Conservation (phyloP, 2,329 filamentous ascomycete genomes). For the Ustilaginoidea virens region DNA sequence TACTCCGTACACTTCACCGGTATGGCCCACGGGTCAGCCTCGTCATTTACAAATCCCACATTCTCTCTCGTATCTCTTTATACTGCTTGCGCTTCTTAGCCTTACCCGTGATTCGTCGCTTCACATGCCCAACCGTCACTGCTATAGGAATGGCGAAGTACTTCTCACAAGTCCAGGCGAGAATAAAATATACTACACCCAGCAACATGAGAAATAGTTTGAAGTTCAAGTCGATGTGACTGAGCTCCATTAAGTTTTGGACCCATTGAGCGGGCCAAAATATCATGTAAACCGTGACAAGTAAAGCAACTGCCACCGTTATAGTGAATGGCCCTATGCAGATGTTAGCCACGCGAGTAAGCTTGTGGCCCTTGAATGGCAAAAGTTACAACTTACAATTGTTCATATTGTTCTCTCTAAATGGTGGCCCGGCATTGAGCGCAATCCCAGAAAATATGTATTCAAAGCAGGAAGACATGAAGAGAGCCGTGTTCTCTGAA, state of each 20-base stretch:
- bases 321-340: constrained; percentile 62
- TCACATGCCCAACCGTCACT: constrained; percentile 46
- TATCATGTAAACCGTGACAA: constrained; percentile 66
- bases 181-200: constrained; percentile 50
- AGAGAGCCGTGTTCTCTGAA: constrained; percentile 84
- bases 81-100: constrained; percentile 76
- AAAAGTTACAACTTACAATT: constrained; percentile 48
- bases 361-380: neutral
- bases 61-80: constrained; percentile 58
- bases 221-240: constrained; percentile 57
- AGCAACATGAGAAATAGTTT: constrained; percentile 56
- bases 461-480: constrained; percentile 83
- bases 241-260: constrained; percentile 68
- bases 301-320: constrained; percentile 54
- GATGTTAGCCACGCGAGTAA: neutral
- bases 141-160: constrained; percentile 55
- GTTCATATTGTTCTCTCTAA: constrained; percentile 61
- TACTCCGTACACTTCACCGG: neutral
- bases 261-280: constrained; percentile 57
- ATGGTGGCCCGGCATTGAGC: constrained; percentile 80
- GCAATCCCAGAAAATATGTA: constrained; percentile 86
- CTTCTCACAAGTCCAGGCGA: constrained; percentile 59
- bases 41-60: constrained; percentile 10
- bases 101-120: constrained; percentile 39
- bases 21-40: too few species aligned